Percentiles rank a stretch among this genome's conserved stretches.
Conservation (phyloP, 495 filamentous ascomycete genomes). For the Talaromyces nanjingensis region DNA sequence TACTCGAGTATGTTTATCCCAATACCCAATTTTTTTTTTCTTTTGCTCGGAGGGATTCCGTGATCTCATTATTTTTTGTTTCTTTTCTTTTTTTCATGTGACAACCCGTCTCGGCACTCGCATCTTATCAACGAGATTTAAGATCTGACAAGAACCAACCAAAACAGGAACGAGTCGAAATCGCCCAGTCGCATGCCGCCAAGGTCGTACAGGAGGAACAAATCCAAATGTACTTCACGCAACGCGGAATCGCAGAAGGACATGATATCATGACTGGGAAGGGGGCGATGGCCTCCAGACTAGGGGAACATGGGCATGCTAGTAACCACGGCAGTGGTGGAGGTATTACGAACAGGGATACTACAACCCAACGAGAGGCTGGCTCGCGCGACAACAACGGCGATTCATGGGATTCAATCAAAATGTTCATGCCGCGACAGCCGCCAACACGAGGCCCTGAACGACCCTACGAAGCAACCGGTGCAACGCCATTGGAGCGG, state of each 20-base stretch:
- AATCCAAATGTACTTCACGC: slow-evolving; percentile 11
- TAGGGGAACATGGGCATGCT: neutral
- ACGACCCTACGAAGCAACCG: neutral
- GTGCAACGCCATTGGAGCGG: slow-evolving; percentile 18
- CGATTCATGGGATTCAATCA: neutral
- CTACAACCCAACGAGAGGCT: neutral
- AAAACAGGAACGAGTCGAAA: neutral
- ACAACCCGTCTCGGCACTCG: neutral
- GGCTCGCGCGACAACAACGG: neutral
- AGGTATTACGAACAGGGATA: neutral
- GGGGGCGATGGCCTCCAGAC: neutral
- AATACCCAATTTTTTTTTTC: neutral
- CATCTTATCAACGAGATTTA: neutral
- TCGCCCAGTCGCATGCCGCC: slow-evolving; percentile 13
- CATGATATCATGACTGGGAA: neutral
- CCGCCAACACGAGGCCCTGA: neutral
- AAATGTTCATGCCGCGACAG: neutral
- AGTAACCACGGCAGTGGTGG: neutral
- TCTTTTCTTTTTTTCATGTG: neutral
- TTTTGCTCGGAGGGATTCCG: neutral
- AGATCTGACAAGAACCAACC: neutral
- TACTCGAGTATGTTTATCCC: neutral
- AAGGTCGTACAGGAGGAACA: slow-evolving; percentile 17
- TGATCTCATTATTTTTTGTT: neutral
- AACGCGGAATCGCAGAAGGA: neutral